These are phyloP conservation scores for Phytophthora pinifolia DNA, from an alignment of 352 stramenopile species.

Conservation along the genomic window DNA sequence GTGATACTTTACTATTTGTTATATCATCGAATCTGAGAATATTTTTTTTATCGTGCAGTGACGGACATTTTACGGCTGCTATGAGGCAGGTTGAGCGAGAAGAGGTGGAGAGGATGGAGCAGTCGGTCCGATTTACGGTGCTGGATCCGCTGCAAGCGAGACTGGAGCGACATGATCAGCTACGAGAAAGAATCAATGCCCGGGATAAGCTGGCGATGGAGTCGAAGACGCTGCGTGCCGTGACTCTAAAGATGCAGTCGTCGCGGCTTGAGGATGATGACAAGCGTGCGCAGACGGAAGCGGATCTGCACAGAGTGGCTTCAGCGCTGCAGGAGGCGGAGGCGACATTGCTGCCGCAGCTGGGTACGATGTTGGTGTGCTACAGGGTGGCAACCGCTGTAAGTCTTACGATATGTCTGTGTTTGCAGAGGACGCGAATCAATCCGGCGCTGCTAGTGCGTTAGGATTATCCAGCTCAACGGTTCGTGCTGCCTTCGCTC, in stretches of 20 bases:
- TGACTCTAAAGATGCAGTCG: slow-evolving; percentile 35
- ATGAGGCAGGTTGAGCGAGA: slow-evolving; percentile 61
- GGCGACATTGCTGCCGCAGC: slow-evolving; percentile 34
- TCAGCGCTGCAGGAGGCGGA: slow-evolving; percentile 41
- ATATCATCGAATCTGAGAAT: neutral
- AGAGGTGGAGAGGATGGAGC: slow-evolving; percentile 65
- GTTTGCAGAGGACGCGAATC: slow-evolving; percentile 40
- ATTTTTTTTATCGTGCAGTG: slow-evolving; percentile 19
- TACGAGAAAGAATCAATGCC: slow-evolving; percentile 42
- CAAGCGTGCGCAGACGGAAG: slow-evolving; percentile 34
- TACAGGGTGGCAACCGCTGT: neutral
- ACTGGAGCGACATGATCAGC: slow-evolving; percentile 48
- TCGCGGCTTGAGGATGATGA: slow-evolving; percentile 47
- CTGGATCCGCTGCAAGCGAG: slow-evolving; percentile 58
- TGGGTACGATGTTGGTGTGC: slow-evolving; percentile 33
- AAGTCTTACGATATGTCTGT: neutral
- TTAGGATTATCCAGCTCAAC: slow-evolving; percentile 63
- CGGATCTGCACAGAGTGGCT: slow-evolving; percentile 41
- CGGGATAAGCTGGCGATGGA: slow-evolving; percentile 26
- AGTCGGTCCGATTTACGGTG: slow-evolving; percentile 78
- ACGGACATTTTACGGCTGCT: slow-evolving; percentile 44
- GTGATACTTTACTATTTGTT: slow-evolving; percentile 5
- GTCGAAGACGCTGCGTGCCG: slow-evolving; percentile 22
- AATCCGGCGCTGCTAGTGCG: slow-evolving; percentile 33
- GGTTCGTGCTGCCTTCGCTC: slow-evolving; percentile 23